Evolutionary conservation across 2,329 filamentous ascomycete species (phyloP).

Genomic region (Drechslera avenae): DNA sequence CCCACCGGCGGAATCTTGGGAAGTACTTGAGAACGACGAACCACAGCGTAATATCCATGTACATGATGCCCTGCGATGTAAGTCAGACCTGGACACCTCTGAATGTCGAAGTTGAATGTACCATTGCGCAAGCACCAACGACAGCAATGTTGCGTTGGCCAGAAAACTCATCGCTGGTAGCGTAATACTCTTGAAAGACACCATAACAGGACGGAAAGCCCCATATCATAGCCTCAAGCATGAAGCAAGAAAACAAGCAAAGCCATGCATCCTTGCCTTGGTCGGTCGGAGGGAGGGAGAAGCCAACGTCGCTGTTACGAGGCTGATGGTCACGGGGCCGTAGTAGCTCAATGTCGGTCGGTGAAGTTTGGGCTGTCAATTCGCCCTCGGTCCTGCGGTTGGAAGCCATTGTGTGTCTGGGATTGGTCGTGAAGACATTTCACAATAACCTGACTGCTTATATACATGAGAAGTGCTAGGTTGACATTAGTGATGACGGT

Average conservation of each 20-base stretch:
- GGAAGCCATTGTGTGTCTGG: conserved; percentile 21
- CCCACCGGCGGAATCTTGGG: conserved; percentile 44
- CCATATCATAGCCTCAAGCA: conserved; percentile 59
- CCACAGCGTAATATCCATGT: conserved; percentile 52
- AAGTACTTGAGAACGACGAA: conserved; percentile 48
- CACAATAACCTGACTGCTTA: conserved; percentile 1
- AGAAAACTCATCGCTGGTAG: conserved; percentile 34
- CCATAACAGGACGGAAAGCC: conserved; percentile 41
- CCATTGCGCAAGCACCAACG: conserved; percentile 44
- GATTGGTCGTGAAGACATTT: background rate
- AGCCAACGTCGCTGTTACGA: conserved; percentile 29
- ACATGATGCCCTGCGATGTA: conserved; percentile 52
- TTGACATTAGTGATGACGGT: background rate
- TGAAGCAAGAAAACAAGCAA: conserved; percentile 50
- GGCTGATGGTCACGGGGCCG: conserved; percentile 10
- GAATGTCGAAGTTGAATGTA: background rate
- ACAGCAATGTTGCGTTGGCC: conserved; percentile 41
- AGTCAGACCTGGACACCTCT: background rate
- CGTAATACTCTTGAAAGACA: conserved; percentile 45
- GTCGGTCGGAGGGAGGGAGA: conserved; percentile 37
- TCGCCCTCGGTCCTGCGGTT: conserved; percentile 19
- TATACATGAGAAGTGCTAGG: background rate
- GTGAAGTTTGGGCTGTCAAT: conserved; percentile 12
- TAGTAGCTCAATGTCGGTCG: conserved; percentile 23
- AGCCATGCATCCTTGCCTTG: conserved; percentile 40